A percentile compares a stretch with the other conserved stretches of the same genome.
These are phyloP conservation scores for Cupressus sempervirens DNA, from an alignment of 75 land plant genomes.

Conservation along the genomic window DNA sequence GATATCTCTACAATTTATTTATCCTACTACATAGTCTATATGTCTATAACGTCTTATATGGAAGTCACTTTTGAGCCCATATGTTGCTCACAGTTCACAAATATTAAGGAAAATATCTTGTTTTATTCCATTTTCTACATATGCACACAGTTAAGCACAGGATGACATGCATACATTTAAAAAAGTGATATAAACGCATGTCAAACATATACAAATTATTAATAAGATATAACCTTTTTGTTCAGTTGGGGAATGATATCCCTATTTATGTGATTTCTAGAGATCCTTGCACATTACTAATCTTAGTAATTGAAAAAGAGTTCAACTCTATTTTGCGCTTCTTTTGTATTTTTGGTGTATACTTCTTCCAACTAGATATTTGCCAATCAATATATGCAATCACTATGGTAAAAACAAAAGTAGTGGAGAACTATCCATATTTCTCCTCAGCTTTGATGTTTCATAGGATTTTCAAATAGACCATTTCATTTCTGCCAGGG, in stretches of 20 bases:
- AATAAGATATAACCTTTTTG: neutral
- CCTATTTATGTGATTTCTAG: neutral
- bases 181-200: neutral
- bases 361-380: neutral
- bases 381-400: neutral
- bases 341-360: neutral
- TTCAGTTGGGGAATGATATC: neutral
- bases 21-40: too few relatives aligned
- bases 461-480: neutral
- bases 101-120: too few relatives aligned
- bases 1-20: too few relatives aligned
- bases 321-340: neutral
- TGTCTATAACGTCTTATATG: too few relatives aligned
- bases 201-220: neutral
- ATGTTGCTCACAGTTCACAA: too few relatives aligned
- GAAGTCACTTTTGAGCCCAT: too few relatives aligned
- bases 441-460: neutral
- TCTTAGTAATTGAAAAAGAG: neutral
- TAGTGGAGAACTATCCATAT: neutral
- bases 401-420: neutral
- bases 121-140: too few relatives aligned
- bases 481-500: neutral
- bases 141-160: neutral
- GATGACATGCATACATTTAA: neutral
- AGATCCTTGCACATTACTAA: neutral